Evolutionary conservation across 805 yeast genomes (phyloP).

Genomic region (Metschnikowia henanensis): DNA sequence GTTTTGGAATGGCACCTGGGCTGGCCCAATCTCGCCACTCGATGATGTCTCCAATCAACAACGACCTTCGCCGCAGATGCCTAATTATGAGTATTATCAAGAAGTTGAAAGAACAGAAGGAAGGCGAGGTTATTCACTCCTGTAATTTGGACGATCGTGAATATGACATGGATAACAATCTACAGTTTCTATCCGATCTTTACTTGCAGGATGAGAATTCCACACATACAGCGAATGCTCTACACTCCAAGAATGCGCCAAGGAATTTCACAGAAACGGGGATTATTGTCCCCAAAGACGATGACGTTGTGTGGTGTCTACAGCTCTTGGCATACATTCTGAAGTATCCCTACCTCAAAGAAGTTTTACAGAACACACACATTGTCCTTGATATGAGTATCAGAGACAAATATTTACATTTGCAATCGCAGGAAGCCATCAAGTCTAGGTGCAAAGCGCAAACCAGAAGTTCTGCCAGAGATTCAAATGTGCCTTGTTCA

Average conservation of each 20-base stretch:
- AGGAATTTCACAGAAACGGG: constrained; percentile 54
- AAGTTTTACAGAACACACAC: constrained; percentile 70
- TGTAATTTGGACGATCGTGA: constrained; percentile 29
- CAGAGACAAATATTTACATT: constrained; percentile 39
- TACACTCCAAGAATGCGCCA: constrained; percentile 33
- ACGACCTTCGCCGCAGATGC: constrained; percentile 37
- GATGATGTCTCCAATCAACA: constrained; percentile 21
- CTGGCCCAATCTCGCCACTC: constrained; percentile 5
- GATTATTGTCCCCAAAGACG: constrained; percentile 83
- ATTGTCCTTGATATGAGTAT: constrained; percentile 65
- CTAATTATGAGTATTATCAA: constrained; percentile 36
- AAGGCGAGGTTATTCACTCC: constrained; percentile 31
- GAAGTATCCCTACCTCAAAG: constrained; percentile 80
- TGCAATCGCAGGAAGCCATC: constrained; percentile 36
- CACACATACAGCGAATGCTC: constrained; percentile 25
- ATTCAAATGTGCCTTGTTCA: constrained; percentile 35
- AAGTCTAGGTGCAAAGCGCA: constrained; percentile 32
- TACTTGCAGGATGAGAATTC: constrained; percentile 35
- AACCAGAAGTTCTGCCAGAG: constrained; percentile 29
- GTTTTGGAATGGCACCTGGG: constrained; percentile 9
- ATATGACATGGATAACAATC: constrained; percentile 43
- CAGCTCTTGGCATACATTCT: constrained; percentile 92
- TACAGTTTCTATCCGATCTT: constrained; percentile 41
- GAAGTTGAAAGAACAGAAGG: constrained; percentile 39
- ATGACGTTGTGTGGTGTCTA: constrained; percentile 91